Base-by-base conservation (phyloP, 192 early-diverging fungal genomes). In the Podila epigama region DNA sequence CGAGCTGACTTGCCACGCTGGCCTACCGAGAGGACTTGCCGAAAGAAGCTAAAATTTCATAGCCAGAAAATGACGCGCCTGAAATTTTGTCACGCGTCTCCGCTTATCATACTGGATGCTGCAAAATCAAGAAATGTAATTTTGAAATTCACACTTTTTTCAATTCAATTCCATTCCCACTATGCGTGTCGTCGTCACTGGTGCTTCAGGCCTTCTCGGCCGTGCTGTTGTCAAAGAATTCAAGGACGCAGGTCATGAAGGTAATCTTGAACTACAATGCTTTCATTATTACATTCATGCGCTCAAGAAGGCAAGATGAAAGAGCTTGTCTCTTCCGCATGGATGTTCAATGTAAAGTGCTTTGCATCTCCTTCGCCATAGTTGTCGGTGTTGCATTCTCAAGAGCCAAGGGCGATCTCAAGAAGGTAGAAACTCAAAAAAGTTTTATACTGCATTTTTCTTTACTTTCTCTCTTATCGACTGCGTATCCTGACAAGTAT, bases 161-260 rank as follows among this genome's bases (percentile, higher is more conserved):
- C 22, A 27, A 29, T 25, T 35, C 8, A 44, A 33, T 39, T 37
- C n/a, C 22, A 10, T 28, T 15, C 15, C 20, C 37, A 80, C 15
- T 28, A 88, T 87, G 80, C 86, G 82, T 51, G 87, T 94, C n/a
- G 61, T 94, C 33, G 83, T 95, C 20, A 94, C 92, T 34, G 94
- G 94, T 58, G 92, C 90, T 35, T 91, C 91, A 25, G 95, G 95
- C 25, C 86, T 95, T 0, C 87, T 96, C 33, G 95, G 95, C 10
- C 89, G 95, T 33, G 87, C 89, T 13, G 93, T 94, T 15, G 58
- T 81, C 9, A 48, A 68, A 5, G 83, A 86, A 39, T 86, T 93
- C 44, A 69, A 84, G 59, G 57, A 80, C 8, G 70, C 84, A 56
- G 85, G 82, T 3, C 79, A 85, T 72, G 65, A 82, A 44, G 88